Evolutionary conservation across 176 grass and related monocot genomes (phyloP).

Genomic region (Juncus inflexus): DNA sequence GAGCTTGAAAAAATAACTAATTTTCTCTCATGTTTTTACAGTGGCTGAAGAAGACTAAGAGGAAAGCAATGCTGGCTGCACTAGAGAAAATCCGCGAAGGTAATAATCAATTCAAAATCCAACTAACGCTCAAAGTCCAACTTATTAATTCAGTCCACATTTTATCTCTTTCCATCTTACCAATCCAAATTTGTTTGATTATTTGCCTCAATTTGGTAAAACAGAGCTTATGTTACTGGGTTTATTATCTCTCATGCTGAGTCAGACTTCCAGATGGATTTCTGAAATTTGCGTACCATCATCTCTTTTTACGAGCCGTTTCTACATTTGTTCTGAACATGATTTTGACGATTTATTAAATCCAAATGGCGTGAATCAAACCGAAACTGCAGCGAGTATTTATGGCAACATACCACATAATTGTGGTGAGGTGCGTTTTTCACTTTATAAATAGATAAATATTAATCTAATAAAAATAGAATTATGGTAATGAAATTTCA

Average conservation of each 20-base stretch:
- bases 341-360: constrained; percentile 37
- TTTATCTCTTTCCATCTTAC: too few relatives aligned
- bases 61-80: constrained; percentile 92
- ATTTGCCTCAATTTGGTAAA: constrained; percentile 19
- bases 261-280: constrained; percentile 77
- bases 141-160: too few relatives aligned
- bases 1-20: not conserved
- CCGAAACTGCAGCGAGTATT: constrained; percentile 23
- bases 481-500: not conserved
- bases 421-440: constrained; percentile 49
- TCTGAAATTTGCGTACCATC: constrained; percentile 85
- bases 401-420: constrained; percentile 26
- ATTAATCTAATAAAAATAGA: too few relatives aligned
- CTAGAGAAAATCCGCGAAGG: constrained; percentile 96
- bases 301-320: constrained; percentile 51
- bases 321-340: constrained; percentile 70
- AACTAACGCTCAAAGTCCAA: too few relatives aligned
- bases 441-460: too few relatives aligned
- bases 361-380: constrained; percentile 31
- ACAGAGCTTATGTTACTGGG: constrained; percentile 90
- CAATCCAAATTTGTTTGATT: constrained; percentile 9
- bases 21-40: constrained; percentile 21
- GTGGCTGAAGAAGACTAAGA: constrained; percentile 91
- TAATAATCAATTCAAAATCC: constrained; percentile 10
- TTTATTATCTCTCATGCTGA: constrained; percentile 88